Conservation (phyloP, 2,329 filamentous ascomycete species). For the Diaporthe citriasiana region DNA sequence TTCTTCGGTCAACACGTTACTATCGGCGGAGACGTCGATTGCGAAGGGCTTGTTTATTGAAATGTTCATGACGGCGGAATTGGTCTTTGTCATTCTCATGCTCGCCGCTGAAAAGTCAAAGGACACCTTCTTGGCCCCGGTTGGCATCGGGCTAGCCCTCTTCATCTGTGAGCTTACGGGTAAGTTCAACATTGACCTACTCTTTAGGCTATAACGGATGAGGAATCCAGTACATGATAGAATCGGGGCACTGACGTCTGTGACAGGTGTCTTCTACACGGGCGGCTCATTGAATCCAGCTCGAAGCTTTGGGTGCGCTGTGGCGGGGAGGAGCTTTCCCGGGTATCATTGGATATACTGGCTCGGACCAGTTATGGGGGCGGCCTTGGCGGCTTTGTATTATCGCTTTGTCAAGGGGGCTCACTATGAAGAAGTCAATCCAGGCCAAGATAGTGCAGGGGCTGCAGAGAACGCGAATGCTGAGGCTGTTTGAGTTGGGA, state of each 20-base stretch:
- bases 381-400: background rate
- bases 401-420: constrained; percentile 19
- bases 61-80: constrained; percentile 17
- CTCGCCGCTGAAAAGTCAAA: constrained; percentile 8
- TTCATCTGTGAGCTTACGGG: constrained; percentile 5
- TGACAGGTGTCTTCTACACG: background rate
- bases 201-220: background rate
- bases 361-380: constrained; percentile 1
- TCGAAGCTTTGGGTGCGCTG: constrained; percentile 14
- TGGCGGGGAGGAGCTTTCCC: background rate
- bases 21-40: background rate
- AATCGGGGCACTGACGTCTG: background rate
- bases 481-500: background rate
- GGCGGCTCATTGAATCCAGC: constrained; percentile 13
- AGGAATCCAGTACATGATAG: background rate
- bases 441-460: constrained; percentile 3
- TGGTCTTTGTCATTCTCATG: constrained; percentile 13
- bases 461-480: background rate
- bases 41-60: constrained; percentile 9
- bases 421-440: constrained; percentile 17
- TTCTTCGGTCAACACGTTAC: background rate
- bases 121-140: background rate
- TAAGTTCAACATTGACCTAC: background rate
- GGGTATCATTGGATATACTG: constrained; percentile 17
- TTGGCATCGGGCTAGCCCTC: constrained; percentile 1